Base-by-base conservation (phyloP, 768 basidiomycete species). In the Hypholoma sublateritium region DNA sequence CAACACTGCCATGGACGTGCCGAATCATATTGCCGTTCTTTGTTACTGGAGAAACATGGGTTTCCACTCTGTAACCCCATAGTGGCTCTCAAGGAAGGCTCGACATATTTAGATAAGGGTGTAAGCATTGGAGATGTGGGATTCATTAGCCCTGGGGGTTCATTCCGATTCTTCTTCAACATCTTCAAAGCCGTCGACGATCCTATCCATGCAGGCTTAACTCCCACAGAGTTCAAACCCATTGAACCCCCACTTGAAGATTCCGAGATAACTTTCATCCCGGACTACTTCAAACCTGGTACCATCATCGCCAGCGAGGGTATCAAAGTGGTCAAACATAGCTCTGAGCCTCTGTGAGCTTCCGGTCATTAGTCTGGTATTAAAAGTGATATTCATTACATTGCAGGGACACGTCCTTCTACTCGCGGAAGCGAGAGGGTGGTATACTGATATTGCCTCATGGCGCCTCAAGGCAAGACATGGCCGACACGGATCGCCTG, bases 111-210 rank as follows among this genome's bases (percentile, higher is more conserved):
- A 9, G 37, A 41, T 5, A 52, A 46, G 44, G 56, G 56, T 6
- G 22, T 58, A 17, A 39, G 42, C 28, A 55, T 61, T 39, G 60
- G 60, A 21, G 60, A 61, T 39, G 56, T 61, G 25, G 57, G 60
- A 16, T 37, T 43, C 19, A 35, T 61, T 4, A 52, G 44, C 39
- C 22, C 19, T 8, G 37, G 41, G 4, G 60, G 60, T 3, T 24
- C 35, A 19, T 55, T 61, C 25, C 36, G 55, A 8, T 61, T 53
- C 50, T 37, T 39, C 14, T 61, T 61, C 50, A 61, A 57, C 35
- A 61, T 61, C 16, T 61, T 58, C 43, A 46, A 36, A 13, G 17
- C 47, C 5, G 21, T 43, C 16, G 60, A 58, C 45, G 51, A 58
- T 37, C 60, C 60, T 6, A 35, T 47, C 36, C 56, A 61, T 35